Conservation (phyloP, 2,329 filamentous ascomycete genomes). For the Rhexocercosporidium sp. region DNA sequence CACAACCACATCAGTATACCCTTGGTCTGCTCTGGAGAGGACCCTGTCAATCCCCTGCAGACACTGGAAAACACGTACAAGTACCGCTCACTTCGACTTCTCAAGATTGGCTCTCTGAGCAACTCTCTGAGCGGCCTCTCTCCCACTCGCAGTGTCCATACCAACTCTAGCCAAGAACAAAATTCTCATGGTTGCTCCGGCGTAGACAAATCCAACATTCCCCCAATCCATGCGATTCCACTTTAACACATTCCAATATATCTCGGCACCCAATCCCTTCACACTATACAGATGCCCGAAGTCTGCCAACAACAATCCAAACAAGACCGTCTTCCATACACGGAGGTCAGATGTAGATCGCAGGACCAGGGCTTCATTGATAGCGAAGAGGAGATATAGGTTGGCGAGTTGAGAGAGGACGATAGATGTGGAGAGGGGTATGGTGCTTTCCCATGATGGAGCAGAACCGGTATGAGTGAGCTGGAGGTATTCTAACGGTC, state of each 20-base stretch:
- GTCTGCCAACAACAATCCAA: conserved; percentile 75
- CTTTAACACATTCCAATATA: conserved; percentile 61
- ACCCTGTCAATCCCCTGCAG: not conserved
- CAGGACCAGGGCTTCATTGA: conserved; percentile 79
- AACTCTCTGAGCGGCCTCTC: conserved; percentile 22
- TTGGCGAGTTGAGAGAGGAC: conserved; percentile 78
- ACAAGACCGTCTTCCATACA: conserved; percentile 73
- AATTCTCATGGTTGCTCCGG: conserved; percentile 63
- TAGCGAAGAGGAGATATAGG: conserved; percentile 76
- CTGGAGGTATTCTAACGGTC: conserved; percentile 61
- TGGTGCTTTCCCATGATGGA: conserved; percentile 26
- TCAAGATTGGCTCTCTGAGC: conserved; percentile 22
- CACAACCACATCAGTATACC: not conserved
- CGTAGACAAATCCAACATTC: conserved; percentile 73
- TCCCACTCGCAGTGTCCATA: conserved; percentile 41
- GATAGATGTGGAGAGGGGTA: conserved; percentile 67
- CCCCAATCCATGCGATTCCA: conserved; percentile 75
- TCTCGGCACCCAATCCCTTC: conserved; percentile 57
- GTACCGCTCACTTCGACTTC: conserved; percentile 20
- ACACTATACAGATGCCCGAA: conserved; percentile 76
- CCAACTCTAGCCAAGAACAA: conserved; percentile 65
- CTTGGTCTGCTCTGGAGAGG: not conserved
- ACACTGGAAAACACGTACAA: not conserved
- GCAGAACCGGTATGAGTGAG: conserved; percentile 59
- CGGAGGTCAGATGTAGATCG: conserved; percentile 69